Evolutionary conservation across 352 stramenopile genomes (phyloP).

Genomic region (Globisporangium cylindrosporum): DNA sequence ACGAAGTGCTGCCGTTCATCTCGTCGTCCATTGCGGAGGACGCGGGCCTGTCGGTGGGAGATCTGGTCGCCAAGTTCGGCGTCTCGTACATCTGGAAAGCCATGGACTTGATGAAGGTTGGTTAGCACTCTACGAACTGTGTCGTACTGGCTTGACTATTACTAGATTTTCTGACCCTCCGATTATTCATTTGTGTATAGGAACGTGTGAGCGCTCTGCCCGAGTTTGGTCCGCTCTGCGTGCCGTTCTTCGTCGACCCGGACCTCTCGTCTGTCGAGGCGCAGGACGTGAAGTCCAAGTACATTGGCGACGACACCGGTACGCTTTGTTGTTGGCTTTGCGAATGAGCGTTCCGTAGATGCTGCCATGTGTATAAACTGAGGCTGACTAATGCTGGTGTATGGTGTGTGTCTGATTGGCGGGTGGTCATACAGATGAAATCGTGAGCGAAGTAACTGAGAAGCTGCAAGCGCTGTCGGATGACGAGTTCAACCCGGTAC

Average conservation of each 20-base stretch:
- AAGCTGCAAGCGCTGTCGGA: constrained; percentile 49
- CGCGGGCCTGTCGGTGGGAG: not conserved
- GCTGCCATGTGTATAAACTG: not conserved
- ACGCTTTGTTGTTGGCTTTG: not conserved
- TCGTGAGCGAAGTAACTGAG: constrained; percentile 46
- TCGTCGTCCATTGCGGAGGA: constrained; percentile 26
- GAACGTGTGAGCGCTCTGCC: constrained; percentile 76
- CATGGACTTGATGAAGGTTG: constrained; percentile 83
- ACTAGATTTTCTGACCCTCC: not conserved
- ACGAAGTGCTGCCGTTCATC: constrained; percentile 70
- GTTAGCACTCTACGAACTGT: not conserved
- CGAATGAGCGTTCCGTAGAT: constrained; percentile 17
- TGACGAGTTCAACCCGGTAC: constrained; percentile 66
- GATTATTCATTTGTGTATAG: constrained; percentile 17
- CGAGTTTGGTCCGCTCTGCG: constrained; percentile 76
- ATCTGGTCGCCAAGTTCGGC: constrained; percentile 53
- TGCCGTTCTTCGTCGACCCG: constrained; percentile 65
- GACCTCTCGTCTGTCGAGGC: constrained; percentile 53
- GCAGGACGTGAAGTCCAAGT: constrained; percentile 66
- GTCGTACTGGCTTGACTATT: not conserved
- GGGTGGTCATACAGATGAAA: constrained; percentile 24
- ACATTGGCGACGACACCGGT: constrained; percentile 59
- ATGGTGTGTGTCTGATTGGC: not conserved
- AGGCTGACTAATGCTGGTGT: not conserved
- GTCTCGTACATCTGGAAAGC: constrained; percentile 69